Evolutionary conservation across 768 basidiomycete genomes (phyloP), one percentile per base, ranked within the genome.

Genomic region (Scleroderma citrinum): DNA sequence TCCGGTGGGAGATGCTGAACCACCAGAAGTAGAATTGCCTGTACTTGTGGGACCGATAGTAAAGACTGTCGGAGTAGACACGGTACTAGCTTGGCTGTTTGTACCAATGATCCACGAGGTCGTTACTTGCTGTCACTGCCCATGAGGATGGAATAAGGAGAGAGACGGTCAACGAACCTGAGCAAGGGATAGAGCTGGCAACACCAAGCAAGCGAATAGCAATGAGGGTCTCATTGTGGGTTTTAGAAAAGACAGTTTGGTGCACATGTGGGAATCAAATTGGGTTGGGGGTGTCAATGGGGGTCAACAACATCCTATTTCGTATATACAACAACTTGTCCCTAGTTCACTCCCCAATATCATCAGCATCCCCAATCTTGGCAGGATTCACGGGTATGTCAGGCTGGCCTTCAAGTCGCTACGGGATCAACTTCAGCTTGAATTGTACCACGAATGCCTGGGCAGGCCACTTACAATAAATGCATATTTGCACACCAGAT

Each of bases 401-500:
- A 3, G 50, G 40, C 32, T 66, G 65, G 38, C 23, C 56, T 12
- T 58, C 45, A 35, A 66, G 41, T 58, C 65, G 65, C 65, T 66
- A 16, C 7, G 35, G 11, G 19, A 1, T 6, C 1, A 19, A 2
- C 23, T 34, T 13, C 29, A 42, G 40, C 8, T n/a, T 21, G 21
- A 41, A 24, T 42, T 21, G 8, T 12, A 21, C 24, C 19, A 14
- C 43, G 30, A 7, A 23, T 13, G 30, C 29, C n/a, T 12, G 2
- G 26, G 39, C 11, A 32, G 40, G 24, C 8, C 2, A 59, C 74
- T 50, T 46, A 90, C 89, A 69, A 86, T 82, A 63, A 96, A 87
- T 0, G 83, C 81, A 59, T 78, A 93, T 63, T 91, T 88, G 71
- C 92, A 95, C 21, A 96, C 90, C 31, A 82, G 70, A 61, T 77